Evolutionary conservation across 2,329 filamentous ascomycete genomes (phyloP).

Genomic region (Fusarium miscanthi): DNA sequence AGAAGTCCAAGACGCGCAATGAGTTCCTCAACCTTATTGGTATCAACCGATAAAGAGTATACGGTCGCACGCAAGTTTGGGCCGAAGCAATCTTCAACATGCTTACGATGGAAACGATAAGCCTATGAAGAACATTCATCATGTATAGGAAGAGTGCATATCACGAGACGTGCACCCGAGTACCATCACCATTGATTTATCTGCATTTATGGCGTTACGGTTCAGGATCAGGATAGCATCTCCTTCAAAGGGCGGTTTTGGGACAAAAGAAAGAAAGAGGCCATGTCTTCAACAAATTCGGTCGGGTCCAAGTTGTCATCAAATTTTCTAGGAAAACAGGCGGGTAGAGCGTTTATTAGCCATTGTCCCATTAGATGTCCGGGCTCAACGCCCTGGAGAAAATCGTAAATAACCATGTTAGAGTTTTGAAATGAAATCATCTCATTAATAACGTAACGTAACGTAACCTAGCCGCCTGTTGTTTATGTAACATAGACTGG

Average conservation of each 20-base stretch:
- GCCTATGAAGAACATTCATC: constrained; percentile 30
- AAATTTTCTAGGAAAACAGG: constrained; percentile 29
- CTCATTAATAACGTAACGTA: neutral
- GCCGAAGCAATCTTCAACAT: constrained; percentile 31
- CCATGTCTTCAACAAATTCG: constrained; percentile 49
- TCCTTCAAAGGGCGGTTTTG: constrained; percentile 25
- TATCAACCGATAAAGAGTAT: constrained; percentile 59
- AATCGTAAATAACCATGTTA: constrained; percentile 1
- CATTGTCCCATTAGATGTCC: constrained; percentile 42
- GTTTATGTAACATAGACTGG: neutral
- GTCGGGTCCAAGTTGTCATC: constrained; percentile 39
- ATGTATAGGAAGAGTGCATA: constrained; percentile 22
- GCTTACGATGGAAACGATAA: constrained; percentile 27
- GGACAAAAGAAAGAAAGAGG: constrained; percentile 33
- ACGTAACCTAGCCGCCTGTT: neutral
- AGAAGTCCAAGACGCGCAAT: constrained; percentile 91
- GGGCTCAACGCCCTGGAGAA: constrained; percentile 49
- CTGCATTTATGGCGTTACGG: constrained; percentile 36
- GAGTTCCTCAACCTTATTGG: constrained; percentile 89
- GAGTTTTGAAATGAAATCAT: neutral
- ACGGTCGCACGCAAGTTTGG: neutral
- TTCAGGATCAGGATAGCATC: constrained; percentile 4
- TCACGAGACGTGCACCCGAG: neutral
- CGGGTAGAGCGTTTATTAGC: constrained; percentile 31
- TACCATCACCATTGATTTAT: constrained; percentile 27